Base-by-base conservation (phyloP, 495 filamentous ascomycete species). In the Xylaria bambusicola region DNA sequence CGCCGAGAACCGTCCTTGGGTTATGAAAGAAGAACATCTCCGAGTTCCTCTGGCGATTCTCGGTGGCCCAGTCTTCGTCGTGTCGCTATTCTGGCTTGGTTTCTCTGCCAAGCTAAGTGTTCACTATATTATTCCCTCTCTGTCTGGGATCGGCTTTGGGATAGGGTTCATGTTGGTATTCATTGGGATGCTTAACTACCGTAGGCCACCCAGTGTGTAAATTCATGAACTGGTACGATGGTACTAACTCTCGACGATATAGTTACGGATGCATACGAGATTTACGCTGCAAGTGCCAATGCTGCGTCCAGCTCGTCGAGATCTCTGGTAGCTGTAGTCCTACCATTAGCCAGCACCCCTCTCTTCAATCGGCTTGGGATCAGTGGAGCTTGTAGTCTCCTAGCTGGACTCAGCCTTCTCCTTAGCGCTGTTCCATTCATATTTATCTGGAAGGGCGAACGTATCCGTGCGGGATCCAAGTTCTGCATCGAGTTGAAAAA, bases 351-450 rank as follows among this genome's bases (percentile, higher is more conserved):
- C n/a, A 87, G 82, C 3, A 76, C 81, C 0, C 71, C 75, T 24
- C 82, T 90, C 83, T 90, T 88, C 65, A 59, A 60, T 1, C 68
- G 66, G n/a, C 63, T 89, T 13, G 82, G 81, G 0, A 75, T 86
- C 5, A 83, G 87, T 61, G 88, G 86, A 86, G 80, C 86, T 0
- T 84, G 82, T 2, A 88, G 84, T 0, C 61, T 87, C 38, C 66
- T 89, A 42, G 86, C 81, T 1, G 51, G 86, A 36, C 65, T 88
- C 15, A 83, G 87, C 52, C 71, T 83, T 12, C 67, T 71, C 5
- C 76, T 85, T 52, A 79, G 86, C n/a, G 86, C 86, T 1, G 89
- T 89, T 62, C 86, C 86, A 2, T 80, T 87, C 54, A 71, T 85
- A n/a, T 89, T 89, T 58, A 88, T 86, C 56, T 80, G 76, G 58